These are phyloP conservation scores for Lanmaoa pseudosensibilis DNA, from an alignment of 768 basidiomycete species.

Conservation along the genomic window DNA sequence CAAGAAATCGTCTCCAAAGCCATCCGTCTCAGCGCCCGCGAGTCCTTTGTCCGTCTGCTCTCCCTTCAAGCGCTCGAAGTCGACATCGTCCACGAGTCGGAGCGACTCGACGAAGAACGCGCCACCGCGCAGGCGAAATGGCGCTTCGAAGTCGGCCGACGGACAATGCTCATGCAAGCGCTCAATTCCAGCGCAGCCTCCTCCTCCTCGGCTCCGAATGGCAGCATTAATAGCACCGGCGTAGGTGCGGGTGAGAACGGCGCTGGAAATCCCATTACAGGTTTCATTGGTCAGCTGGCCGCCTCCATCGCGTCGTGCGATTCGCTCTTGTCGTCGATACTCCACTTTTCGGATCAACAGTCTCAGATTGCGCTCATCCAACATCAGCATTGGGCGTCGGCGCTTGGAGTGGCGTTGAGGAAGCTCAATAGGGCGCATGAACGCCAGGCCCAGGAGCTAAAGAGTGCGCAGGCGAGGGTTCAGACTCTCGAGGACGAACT, in stretches of 20 bases:
- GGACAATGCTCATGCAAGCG: conserved; percentile 72
- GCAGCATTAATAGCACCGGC: not conserved
- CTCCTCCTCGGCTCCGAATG: conserved; percentile 21
- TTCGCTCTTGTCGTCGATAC: conserved; percentile 53
- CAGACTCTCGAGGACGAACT: conserved; percentile 64
- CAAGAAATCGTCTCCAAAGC: conserved; percentile 72
- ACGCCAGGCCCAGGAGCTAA: conserved; percentile 59
- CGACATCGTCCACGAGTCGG: conserved; percentile 56
- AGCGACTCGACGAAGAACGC: conserved; percentile 55
- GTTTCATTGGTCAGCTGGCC: conserved; percentile 57
- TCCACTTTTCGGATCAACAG: conserved; percentile 60
- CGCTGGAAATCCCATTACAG: conserved; percentile 38
- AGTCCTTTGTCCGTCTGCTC: conserved; percentile 70
- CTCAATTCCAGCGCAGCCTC: conserved; percentile 51
- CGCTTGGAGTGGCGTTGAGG: conserved; percentile 71
- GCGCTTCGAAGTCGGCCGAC: conserved; percentile 62
- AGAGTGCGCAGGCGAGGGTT: conserved; percentile 46
- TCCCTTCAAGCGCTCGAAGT: conserved; percentile 60
- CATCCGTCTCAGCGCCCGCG: conserved; percentile 65
- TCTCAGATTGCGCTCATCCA: conserved; percentile 59
- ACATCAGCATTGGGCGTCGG: conserved; percentile 72
- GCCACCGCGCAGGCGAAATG: conserved; percentile 61
- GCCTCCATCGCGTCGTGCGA: conserved; percentile 61
- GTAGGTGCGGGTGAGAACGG: conserved; percentile 20
- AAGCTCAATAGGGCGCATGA: conserved; percentile 79